phyloP scores from a whole-genome alignment of 106 monocot genomes.

The Apostasia ramifera region DNA sequence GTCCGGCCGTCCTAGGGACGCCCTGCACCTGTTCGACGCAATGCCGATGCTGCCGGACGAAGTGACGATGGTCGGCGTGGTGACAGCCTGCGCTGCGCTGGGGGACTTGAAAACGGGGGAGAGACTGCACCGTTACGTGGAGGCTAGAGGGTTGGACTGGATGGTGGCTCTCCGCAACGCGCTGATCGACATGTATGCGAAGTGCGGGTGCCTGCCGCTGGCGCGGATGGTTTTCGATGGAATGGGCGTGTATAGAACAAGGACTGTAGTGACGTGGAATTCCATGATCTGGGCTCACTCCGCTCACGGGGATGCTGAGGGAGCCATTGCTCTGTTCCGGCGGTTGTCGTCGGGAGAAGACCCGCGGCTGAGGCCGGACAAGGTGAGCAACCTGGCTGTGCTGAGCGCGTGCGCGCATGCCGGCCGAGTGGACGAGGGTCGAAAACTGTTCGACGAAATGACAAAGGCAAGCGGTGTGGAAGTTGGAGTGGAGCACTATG shows the following conservation, averaged over 20 bases:
- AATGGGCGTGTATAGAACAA: constrained; percentile 20
- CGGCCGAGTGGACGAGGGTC: constrained; percentile 39
- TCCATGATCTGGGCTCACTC: constrained; percentile 40
- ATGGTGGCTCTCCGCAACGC: constrained; percentile 38
- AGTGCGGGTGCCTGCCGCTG: constrained; percentile 33
- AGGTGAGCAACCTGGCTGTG: constrained; percentile 33
- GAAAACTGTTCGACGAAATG: constrained; percentile 27
- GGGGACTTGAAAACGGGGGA: constrained; percentile 39
- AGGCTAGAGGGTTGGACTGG: constrained; percentile 12
- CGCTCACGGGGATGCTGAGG: constrained; percentile 30
- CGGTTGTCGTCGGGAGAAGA: constrained; percentile 23
- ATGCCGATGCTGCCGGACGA: constrained; percentile 43
- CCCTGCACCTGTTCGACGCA: constrained; percentile 28
- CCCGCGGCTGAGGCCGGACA: constrained; percentile 24
- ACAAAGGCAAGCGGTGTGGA: not conserved
- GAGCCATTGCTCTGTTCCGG: constrained; percentile 24
- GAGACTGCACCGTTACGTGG: constrained; percentile 20
- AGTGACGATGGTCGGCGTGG: constrained; percentile 37
- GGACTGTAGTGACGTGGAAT: constrained; percentile 37
- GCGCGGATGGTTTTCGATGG: constrained; percentile 27
- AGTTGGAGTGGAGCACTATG: constrained; percentile 46
- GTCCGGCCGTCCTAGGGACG: constrained; percentile 25
- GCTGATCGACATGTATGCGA: constrained; percentile 58
- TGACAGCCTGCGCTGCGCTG: constrained; percentile 33
- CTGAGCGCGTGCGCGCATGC: constrained; percentile 47